Evolutionary conservation across 306 rosid species (phyloP).

Genomic region (Cicer arietinum): DNA sequence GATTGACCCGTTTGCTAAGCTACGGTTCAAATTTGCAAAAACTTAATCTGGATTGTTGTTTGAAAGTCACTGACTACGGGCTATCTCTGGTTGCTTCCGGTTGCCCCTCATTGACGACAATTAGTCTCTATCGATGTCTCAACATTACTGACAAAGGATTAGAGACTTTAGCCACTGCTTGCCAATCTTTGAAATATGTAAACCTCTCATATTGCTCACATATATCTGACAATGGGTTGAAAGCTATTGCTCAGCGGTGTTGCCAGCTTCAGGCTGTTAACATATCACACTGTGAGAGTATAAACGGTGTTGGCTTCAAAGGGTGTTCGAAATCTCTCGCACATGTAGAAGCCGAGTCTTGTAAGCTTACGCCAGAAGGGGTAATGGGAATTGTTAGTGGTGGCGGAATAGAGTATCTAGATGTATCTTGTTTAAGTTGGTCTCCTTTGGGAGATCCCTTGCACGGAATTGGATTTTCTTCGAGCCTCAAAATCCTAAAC

Average conservation of each 20-base stretch:
- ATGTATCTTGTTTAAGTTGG: conserved; percentile 52
- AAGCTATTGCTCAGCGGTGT: conserved; percentile 52
- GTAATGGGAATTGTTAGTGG: conserved; percentile 59
- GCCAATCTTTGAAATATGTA: conserved; percentile 54
- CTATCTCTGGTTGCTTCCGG: conserved; percentile 55
- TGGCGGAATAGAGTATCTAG: conserved; percentile 60
- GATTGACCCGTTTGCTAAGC: conserved; percentile 49
- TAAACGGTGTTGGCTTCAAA: conserved; percentile 56
- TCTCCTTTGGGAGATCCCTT: conserved; percentile 47
- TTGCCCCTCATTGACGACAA: conserved; percentile 50
- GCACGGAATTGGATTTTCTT: conserved; percentile 51
- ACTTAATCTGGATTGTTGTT: conserved; percentile 62
- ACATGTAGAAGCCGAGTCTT: conserved; percentile 61
- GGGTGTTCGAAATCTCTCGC: conserved; percentile 65
- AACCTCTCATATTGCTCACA: conserved; percentile 59
- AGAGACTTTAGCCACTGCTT: conserved; percentile 50
- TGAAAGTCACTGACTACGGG: conserved; percentile 59
- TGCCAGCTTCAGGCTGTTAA: conserved; percentile 55
- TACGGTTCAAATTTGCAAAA: conserved; percentile 62
- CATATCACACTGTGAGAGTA: conserved; percentile 53
- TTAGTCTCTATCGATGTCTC: conserved; percentile 64
- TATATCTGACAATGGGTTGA: conserved; percentile 60
- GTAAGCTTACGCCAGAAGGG: conserved; percentile 57
- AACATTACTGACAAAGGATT: conserved; percentile 57
- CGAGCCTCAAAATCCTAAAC: conserved; percentile 57